Evolutionary conservation across 192 early-diverging fungal genomes (phyloP).

Genomic region (Backusella parvicylindrica): DNA sequence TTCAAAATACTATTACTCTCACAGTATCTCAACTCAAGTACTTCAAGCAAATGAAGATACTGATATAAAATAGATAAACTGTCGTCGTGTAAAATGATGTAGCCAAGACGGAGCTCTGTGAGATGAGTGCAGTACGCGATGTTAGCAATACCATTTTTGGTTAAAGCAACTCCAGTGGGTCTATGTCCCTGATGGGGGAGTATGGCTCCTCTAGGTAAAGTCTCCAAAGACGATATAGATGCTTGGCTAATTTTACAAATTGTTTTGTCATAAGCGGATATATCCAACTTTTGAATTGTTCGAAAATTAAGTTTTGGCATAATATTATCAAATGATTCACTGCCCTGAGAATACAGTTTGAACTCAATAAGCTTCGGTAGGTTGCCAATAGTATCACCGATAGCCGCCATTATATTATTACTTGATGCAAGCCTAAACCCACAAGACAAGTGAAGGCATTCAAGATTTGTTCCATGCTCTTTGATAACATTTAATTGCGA

Average conservation of each 20-base stretch:
- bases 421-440: background rate
- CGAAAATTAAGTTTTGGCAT: background rate
- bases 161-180: background rate
- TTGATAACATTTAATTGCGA: background rate
- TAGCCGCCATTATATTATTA: background rate
- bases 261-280: background rate
- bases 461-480: background rate
- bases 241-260: background rate
- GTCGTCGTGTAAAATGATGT: background rate
- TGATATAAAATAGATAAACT: background rate
- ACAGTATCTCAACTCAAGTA: background rate
- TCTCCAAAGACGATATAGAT: background rate
- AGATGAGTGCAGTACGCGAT: background rate
- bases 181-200: no score
- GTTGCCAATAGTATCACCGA: background rate
- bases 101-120: background rate
- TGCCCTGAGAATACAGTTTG: background rate
- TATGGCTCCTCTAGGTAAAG: background rate
- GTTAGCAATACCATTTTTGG: background rate
- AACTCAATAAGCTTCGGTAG: background rate
- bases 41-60: background rate
- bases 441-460: background rate
- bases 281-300: background rate
- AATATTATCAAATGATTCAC: background rate
- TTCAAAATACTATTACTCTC: background rate